A percentile compares a stretch with the other conserved stretches of the same genome.
These are phyloP conservation scores for Phaffomyces thermotolerans DNA, from an alignment of 805 yeast genomes.

Conservation along the genomic window DNA sequence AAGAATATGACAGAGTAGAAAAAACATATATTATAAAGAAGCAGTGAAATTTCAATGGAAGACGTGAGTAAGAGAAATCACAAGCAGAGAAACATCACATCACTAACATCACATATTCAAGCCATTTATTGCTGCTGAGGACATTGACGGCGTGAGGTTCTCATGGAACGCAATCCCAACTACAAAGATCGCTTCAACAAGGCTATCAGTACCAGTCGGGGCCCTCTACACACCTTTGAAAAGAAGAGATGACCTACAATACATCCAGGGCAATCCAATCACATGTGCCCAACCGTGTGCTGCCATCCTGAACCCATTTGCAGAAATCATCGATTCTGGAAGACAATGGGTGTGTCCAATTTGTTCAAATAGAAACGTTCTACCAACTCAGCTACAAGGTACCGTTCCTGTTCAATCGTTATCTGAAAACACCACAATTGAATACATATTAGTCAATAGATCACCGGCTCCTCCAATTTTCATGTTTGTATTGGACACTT, in stretches of 20 bases:
- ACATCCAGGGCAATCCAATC: slow-evolving; percentile 34
- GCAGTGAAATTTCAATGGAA: too few species aligned
- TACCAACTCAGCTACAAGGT: slow-evolving; percentile 30
- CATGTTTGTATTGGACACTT: slow-evolving; percentile 50
- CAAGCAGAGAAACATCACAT: too few species aligned
- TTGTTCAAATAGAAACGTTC: slow-evolving; percentile 41
- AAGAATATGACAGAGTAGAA: too few species aligned
- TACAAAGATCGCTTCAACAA: slow-evolving; percentile 43
- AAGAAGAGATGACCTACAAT: slow-evolving; percentile 32
- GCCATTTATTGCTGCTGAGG: slow-evolving; percentile 15
- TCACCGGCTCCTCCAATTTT: slow-evolving; percentile 36
- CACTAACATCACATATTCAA: slow-evolving; percentile 1
- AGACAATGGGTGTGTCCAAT: slow-evolving; percentile 49
- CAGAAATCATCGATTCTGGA: slow-evolving; percentile 21
- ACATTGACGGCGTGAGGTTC: slow-evolving; percentile 49
- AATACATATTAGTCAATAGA: slow-evolving; percentile 33
- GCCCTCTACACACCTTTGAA: slow-evolving; percentile 54
- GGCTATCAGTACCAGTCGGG: slow-evolving; percentile 49
- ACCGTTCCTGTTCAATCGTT: slow-evolving; percentile 9
- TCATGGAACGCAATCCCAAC: slow-evolving; percentile 57
- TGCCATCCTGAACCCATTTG: slow-evolving; percentile 47
- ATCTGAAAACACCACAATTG: slow-evolving; percentile 36
- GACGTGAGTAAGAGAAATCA: not conserved
- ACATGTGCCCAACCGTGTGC: slow-evolving; percentile 47
- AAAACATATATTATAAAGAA: too few species aligned